These are phyloP conservation scores for Rhynchosporium graminicola DNA, from an alignment of 2,329 filamentous ascomycete genomes.

Conservation along the genomic window DNA sequence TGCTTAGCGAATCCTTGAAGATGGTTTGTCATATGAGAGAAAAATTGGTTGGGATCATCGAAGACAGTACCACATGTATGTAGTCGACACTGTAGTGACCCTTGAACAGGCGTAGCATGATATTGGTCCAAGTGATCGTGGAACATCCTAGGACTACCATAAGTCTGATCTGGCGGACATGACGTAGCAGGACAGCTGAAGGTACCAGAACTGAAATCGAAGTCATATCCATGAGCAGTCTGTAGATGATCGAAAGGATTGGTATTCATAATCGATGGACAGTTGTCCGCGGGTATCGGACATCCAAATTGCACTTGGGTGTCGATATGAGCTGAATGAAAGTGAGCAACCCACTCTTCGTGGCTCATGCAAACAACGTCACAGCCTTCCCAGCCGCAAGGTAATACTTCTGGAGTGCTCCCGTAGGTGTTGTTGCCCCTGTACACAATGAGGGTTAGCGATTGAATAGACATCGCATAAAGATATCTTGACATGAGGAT, in stretches of 20 bases:
- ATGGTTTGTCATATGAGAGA: conserved; percentile 34
- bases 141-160: conserved; percentile 33
- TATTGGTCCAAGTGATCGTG: conserved; percentile 38
- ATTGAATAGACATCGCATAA: no score
- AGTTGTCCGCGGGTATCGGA: conserved; percentile 33
- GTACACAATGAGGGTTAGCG: no score
- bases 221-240: conserved; percentile 35
- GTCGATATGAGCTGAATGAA: conserved; percentile 37
- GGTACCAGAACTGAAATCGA: conserved; percentile 26
- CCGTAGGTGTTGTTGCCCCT: conserved; percentile 12
- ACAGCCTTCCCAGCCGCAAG: conserved; percentile 37
- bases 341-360: conserved; percentile 34
- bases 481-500: no score
- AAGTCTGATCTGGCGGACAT: conserved; percentile 31
- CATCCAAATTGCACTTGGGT: conserved; percentile 37
- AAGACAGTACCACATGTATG: conserved; percentile 34
- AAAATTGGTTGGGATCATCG: conserved; percentile 32
- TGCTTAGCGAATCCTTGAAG: conserved; percentile 27
- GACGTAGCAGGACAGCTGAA: conserved; percentile 36
- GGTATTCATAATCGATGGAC: conserved; percentile 28
- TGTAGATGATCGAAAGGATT: conserved; percentile 38
- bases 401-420: conserved; percentile 22
- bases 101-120: conserved; percentile 36
- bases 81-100: conserved; percentile 34
- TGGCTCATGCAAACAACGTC: conserved; percentile 29